Percentiles rank a stretch among this genome's conserved stretches.
These are phyloP conservation scores for Dryadomyces sulphureus DNA, from an alignment of 2,329 filamentous ascomycete genomes.

Conservation along the genomic window DNA sequence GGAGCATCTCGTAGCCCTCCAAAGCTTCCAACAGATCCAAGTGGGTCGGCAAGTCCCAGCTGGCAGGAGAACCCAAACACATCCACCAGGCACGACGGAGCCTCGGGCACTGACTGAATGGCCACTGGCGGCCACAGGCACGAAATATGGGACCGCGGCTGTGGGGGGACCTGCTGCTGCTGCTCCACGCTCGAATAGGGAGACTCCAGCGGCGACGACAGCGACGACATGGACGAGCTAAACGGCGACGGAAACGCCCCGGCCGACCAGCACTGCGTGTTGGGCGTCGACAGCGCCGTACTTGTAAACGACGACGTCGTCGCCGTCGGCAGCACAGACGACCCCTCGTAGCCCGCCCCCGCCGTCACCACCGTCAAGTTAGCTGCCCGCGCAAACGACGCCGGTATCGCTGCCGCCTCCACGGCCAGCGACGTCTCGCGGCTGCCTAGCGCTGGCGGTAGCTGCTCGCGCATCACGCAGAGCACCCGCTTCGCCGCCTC, in stretches of 20 bases:
- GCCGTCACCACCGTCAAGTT: not conserved
- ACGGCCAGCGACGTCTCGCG: not conserved
- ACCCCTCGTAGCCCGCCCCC: not conserved
- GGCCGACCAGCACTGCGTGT: slow-evolving; percentile 1
- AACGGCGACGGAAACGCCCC: slow-evolving; percentile 1
- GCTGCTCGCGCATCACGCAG: not conserved
- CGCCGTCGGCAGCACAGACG: not conserved
- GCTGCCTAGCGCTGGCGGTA: not conserved
- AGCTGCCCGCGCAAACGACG: not conserved
- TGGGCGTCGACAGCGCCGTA: slow-evolving; percentile 5
- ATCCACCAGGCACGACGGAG: not conserved
- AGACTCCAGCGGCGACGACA: not conserved
- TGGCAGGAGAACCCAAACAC: not conserved
- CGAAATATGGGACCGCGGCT: not conserved
- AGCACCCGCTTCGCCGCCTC: slow-evolving; percentile 8
- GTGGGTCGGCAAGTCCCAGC: not conserved
- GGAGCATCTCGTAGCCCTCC: not conserved
- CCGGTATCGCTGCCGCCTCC: not conserved
- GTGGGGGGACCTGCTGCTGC: not conserved
- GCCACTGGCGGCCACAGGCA: not conserved
- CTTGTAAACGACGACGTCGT: slow-evolving; percentile 5
- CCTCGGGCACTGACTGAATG: not conserved
- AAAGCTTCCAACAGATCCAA: not conserved
- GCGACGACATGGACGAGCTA: slow-evolving; percentile 1
- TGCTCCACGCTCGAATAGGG: not conserved